These are phyloP conservation scores for Paramecium tetraurelia DNA, from an alignment of 73 alveolate species.

Conservation along the genomic window DNA sequence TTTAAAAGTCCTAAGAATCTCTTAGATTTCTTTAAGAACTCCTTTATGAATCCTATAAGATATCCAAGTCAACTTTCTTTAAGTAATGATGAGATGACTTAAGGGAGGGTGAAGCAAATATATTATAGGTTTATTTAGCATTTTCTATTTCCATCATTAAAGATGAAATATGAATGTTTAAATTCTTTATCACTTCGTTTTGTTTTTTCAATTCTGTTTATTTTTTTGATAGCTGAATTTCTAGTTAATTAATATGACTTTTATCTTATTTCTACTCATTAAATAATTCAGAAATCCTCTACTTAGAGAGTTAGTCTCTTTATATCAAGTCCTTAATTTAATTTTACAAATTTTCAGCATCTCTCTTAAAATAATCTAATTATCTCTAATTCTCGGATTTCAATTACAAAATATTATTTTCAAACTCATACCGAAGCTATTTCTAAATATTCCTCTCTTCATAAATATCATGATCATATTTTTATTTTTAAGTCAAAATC, in stretches of 20 bases:
- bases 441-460: background rate
- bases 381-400: background rate
- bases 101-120: background rate
- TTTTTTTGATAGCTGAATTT: background rate
- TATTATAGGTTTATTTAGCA: background rate
- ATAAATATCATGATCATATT: background rate
- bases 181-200: background rate
- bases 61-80: background rate
- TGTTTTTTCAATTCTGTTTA: background rate
- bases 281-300: background rate
- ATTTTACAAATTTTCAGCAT: background rate
- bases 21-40: background rate
- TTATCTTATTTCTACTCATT: background rate
- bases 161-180: background rate
- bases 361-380: background rate
- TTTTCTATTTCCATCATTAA: background rate
- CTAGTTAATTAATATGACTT: background rate
- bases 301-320: background rate
- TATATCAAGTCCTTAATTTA: background rate
- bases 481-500: background rate
- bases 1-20: background rate
- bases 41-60: background rate
- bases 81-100: background rate
- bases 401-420: background rate
- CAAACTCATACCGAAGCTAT: background rate